Evolutionary conservation across 352 stramenopile genomes (phyloP), one percentile per base, ranked within the genome.

Genomic region (Pilasporangium apinafurcum): DNA sequence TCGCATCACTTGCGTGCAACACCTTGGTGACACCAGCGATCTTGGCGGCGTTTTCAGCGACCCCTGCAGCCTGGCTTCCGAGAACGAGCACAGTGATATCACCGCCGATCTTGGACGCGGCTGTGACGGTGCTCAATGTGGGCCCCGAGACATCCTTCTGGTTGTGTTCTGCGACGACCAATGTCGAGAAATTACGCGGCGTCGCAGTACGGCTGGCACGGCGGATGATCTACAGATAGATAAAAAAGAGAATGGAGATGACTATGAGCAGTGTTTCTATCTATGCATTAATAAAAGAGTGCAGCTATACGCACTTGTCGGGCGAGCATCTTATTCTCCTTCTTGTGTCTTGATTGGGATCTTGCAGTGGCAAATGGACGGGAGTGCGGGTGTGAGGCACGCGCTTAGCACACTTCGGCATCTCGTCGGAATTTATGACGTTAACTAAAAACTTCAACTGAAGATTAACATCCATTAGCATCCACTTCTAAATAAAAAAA

Each of bases 151-250:
- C 51, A 22, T 75, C 61, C 43, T 71, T 60, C 34, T 66, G 59
- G 64, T 95, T 90, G 67, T 94, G 82, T 63, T 95, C 86, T 39
- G 84, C 84, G 39, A 96, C 61, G 26, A 96, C 81, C n/a, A 96
- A 58, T 30, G 80, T 91, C 42, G 80, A 89, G 44, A 93, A 68
- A 37, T 53, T 59, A 69, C 64, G 46, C 71, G 70, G 44, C 71
- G 77, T 32, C 73, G 45, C 40, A 83, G 61, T 70, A 83, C 26
- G 16, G 10, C 8, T 8, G 18, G 6, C 24, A 47, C 27, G 29
- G 16, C 46, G 24, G 26, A 37, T 25, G 28, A 2, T 16, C 6
- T 13, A 40, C 14, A 30, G 5, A 41, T 25, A 55, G 2, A 51
- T 12, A 45, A 3, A 18, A 31, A 17, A 12, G 7, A 25, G 5